Conservation (phyloP, 2,329 filamentous ascomycete species). For the Alternaria longipes region DNA sequence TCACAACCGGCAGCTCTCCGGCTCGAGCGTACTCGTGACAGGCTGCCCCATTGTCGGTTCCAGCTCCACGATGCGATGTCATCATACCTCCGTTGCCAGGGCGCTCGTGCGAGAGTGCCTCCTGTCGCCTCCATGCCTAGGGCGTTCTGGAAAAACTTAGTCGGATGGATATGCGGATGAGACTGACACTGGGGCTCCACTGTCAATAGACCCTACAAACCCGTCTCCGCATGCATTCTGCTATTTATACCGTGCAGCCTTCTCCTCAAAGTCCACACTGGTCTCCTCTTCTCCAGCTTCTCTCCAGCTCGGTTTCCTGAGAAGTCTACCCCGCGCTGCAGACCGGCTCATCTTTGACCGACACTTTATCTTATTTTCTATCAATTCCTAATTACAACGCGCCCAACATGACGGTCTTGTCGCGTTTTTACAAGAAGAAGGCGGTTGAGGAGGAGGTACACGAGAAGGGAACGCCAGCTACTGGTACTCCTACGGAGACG, state of each 20-base stretch:
- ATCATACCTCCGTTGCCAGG: constrained; percentile 33
- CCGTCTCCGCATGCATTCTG: constrained; percentile 25
- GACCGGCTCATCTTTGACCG: constrained; percentile 10
- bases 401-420: constrained; percentile 18
- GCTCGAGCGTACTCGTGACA: constrained; percentile 19
- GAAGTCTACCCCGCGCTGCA: constrained; percentile 14
- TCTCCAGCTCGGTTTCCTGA: constrained; percentile 23
- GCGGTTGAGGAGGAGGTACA: constrained; percentile 24
- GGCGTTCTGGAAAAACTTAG: constrained; percentile 24
- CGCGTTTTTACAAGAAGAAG: constrained; percentile 37
- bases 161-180: constrained; percentile 24
- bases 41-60: constrained; percentile 14
- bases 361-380: constrained; percentile 1
- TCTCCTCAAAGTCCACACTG: constrained; percentile 33
- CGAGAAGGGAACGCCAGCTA: constrained; percentile 40
- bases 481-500: constrained; percentile 34
- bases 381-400: constrained; percentile 9
- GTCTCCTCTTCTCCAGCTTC: constrained; percentile 27
- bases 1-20: constrained; percentile 18
- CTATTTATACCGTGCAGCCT: constrained; percentile 29
- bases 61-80: constrained; percentile 26
- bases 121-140: constrained; percentile 21
- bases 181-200: constrained; percentile 35
- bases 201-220: constrained; percentile 23
- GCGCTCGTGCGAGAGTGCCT: constrained; percentile 29